Percentiles rank a stretch among this genome's conserved stretches.
Evolutionary conservation across 495 filamentous ascomycete genomes (phyloP).

Genomic region (Trichocladium uniseriatum): DNA sequence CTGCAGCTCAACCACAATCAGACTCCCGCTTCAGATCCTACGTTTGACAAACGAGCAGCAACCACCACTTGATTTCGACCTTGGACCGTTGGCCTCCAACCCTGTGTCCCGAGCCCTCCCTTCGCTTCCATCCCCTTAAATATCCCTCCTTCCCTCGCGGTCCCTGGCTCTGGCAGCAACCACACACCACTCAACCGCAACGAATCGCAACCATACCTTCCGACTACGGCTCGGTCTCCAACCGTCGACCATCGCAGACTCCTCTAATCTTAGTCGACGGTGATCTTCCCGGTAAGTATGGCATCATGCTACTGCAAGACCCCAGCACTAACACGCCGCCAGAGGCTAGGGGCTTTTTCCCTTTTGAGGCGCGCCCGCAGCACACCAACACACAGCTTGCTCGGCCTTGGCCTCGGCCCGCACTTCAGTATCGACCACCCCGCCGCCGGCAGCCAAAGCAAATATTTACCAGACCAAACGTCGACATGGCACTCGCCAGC

Average conservation of each 20-base stretch:
- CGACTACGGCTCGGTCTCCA: background rate
- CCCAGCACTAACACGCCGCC: slow-evolving; percentile 15
- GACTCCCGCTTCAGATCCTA: slow-evolving; percentile 14
- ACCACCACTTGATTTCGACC: slow-evolving; percentile 4
- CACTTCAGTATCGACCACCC: background rate
- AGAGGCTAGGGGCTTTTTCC: slow-evolving; percentile 13
- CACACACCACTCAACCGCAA: background rate
- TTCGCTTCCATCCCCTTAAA: background rate
- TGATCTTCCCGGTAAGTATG: slow-evolving; percentile 5
- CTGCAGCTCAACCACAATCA: slow-evolving; percentile 19
- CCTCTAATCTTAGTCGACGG: background rate
- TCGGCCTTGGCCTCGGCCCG: slow-evolving; percentile 7
- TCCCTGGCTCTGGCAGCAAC: slow-evolving; percentile 7
- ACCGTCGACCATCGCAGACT: background rate
- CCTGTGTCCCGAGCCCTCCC: background rate
- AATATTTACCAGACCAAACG: too few species aligned
- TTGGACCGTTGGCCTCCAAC: background rate
- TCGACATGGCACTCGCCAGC: slow-evolving; percentile 52
- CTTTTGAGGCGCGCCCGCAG: slow-evolving; percentile 8
- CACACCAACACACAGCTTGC: background rate
- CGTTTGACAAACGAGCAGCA: slow-evolving; percentile 21
- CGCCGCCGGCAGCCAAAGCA: too few species aligned
- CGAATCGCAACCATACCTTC: background rate
- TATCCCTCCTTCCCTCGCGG: background rate
- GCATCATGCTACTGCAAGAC: background rate